Conservation (phyloP, 106 monocot species). For the Xerophyta viscosa region DNA sequence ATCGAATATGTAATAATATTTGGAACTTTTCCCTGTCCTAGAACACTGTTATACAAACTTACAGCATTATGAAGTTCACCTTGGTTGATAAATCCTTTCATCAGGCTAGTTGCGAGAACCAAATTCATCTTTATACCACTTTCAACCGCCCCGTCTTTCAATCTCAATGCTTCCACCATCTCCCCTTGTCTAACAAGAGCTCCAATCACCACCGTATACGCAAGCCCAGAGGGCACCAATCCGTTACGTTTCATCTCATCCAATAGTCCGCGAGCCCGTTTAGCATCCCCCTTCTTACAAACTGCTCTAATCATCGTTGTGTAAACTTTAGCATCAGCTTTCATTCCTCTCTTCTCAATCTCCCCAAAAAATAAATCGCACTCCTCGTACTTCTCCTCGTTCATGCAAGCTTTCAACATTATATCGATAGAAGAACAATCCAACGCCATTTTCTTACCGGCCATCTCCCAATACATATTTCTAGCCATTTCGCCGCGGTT, state of each 20-base stretch:
- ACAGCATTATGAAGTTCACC: constrained; percentile 36
- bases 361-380: constrained; percentile 34
- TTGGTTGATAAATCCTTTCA: constrained; percentile 40
- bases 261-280: constrained; percentile 32
- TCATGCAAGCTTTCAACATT: constrained; percentile 49
- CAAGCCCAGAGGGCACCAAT: constrained; percentile 22
- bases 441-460: constrained; percentile 21
- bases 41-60: constrained; percentile 15
- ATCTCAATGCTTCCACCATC: constrained; percentile 36
- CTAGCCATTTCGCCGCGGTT: constrained; percentile 12
- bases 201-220: constrained; percentile 33
- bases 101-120: constrained; percentile 34
- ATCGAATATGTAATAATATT: constrained; percentile 33
- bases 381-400: constrained; percentile 25
- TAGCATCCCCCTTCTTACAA: constrained; percentile 32
- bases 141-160: constrained; percentile 50
- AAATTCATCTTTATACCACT: constrained; percentile 17
- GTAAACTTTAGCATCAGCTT: constrained; percentile 32
- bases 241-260: constrained; percentile 34
- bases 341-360: constrained; percentile 16
- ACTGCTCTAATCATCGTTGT: constrained; percentile 21
- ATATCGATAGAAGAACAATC: constrained; percentile 33
- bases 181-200: constrained; percentile 46
- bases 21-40: constrained; percentile 29
- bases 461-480: constrained; percentile 31